Evolutionary conservation across 1,284 basidiomycete genomes (phyloP).

Genomic region (Peniophora sp.): DNA sequence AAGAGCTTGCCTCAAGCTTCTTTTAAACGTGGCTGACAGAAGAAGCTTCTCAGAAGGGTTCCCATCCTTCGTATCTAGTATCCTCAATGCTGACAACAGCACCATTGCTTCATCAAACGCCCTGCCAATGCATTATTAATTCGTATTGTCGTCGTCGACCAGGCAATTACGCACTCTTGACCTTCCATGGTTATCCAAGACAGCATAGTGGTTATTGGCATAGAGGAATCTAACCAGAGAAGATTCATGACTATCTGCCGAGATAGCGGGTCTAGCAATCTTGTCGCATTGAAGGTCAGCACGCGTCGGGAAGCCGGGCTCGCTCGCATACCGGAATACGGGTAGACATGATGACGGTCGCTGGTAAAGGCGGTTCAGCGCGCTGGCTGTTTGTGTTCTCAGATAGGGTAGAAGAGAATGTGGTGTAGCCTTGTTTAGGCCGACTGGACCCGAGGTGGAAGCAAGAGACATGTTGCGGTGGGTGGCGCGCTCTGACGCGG

Average conservation of each 20-base stretch:
- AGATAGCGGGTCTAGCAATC: slow-evolving; percentile 80
- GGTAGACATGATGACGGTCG: slow-evolving; percentile 90
- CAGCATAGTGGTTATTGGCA: slow-evolving; percentile 66
- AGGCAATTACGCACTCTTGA: slow-evolving; percentile 54
- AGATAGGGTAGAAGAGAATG: slow-evolving; percentile 78
- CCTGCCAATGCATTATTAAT: slow-evolving; percentile 31
- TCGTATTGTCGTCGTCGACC: slow-evolving; percentile 6
- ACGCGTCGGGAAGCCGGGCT: slow-evolving; percentile 11
- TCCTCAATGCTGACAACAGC: slow-evolving; percentile 67
- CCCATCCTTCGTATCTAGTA: slow-evolving; percentile 37
- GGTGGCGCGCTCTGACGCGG: background rate
- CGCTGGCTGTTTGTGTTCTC: slow-evolving; percentile 78
- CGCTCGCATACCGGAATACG: slow-evolving; percentile 68
- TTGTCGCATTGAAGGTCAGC: slow-evolving; percentile 21
- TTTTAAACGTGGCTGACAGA: slow-evolving; percentile 74
- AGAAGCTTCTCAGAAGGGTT: slow-evolving; percentile 52
- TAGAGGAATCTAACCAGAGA: slow-evolving; percentile 82
- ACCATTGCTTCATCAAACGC: slow-evolving; percentile 63
- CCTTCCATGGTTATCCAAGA: slow-evolving; percentile 76
- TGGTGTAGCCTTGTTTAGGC: slow-evolving; percentile 13
- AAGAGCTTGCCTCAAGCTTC: slow-evolving; percentile 78
- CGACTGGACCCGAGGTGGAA: slow-evolving; percentile 10
- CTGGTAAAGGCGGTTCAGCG: slow-evolving; percentile 80
- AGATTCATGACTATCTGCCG: slow-evolving; percentile 88
- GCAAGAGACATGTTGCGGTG: background rate